Base-by-base conservation (phyloP, 1,284 basidiomycete species). In the Pholiota adiposa region DNA sequence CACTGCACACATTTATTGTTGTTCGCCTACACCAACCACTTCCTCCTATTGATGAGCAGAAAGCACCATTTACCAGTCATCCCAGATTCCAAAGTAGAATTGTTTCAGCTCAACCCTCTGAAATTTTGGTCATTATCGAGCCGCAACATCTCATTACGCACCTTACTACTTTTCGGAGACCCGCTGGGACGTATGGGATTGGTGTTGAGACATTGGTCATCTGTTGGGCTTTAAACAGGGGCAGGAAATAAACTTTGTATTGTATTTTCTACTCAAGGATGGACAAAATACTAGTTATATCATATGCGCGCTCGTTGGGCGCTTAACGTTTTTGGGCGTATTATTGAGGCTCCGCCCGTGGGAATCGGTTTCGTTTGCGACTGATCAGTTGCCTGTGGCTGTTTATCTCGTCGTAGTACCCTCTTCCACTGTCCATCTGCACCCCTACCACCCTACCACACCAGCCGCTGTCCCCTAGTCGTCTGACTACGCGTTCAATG, bases 131-230 rank as follows among this genome's bases (percentile, higher is more conserved):
- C 3, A 60, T 71, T 14, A 61, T 71, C 50, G 66, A 71, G 43
- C 62, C 61, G 8, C 11, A 9, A 2, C 67, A 69, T 56, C 63
- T 71, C 29, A 64, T 69, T 29, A 62, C 62, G 16, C 70, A 71
- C 56, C 23, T 70, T 9, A 59, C 66, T 34, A 55, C 58, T 7
- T 67, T 63, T 53, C 43, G 48, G n/a, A 21, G 63, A 19, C 58
- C 59, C 33, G 54, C 33, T 54, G 65, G 61, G 2, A 66, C 64
- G 18, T 70, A 65, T 63, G 56, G 62, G 23, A 67, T 66, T 43
- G 40, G 18, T 6, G 14, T 8, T 9, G 40, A 43, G 18, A 43
- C 19, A 43, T 19, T 21, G 19, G 40, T 43, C 2, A 18, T 43
- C 18, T 43, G 4, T 43, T 43, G 40, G 40, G 40, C 40, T 4